Evolutionary conservation across 2,329 filamentous ascomycete species (phyloP).

Genomic region (Alternaria ethzedia): DNA sequence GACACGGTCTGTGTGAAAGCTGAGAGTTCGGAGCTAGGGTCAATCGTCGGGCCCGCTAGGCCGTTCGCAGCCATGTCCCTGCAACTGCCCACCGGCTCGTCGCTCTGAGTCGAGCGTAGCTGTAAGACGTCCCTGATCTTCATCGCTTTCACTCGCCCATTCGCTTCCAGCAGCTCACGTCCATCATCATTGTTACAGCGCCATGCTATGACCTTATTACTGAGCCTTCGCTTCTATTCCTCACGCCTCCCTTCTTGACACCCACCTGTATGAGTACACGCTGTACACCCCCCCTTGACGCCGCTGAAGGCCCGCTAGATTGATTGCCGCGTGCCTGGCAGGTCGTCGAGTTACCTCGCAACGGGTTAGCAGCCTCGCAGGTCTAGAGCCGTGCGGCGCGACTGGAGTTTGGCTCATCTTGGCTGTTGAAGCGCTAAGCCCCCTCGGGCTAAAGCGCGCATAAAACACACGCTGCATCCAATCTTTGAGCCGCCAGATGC

Average conservation of each 20-base stretch:
- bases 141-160: constrained; percentile 5
- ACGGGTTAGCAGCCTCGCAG: constrained; percentile 17
- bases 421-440: constrained; percentile 19
- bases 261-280: not conserved
- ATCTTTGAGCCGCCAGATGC: constrained; percentile 4
- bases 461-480: constrained; percentile 1
- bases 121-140: constrained; percentile 12
- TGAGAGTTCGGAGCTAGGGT: constrained; percentile 18
- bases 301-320: constrained; percentile 15
- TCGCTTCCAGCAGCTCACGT: not conserved
- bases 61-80: constrained; percentile 13
- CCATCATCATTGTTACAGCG: not conserved
- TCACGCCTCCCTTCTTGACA: not conserved
- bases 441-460: constrained; percentile 16
- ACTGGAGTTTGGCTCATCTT: constrained; percentile 20
- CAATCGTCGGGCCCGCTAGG: constrained; percentile 16
- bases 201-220: not conserved
- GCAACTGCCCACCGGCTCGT: not conserved
- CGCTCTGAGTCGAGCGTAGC: constrained; percentile 7
- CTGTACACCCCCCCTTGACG: constrained; percentile 9
- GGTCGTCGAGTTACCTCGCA: constrained; percentile 8
- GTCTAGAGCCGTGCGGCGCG: constrained; percentile 19
- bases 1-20: constrained; percentile 27
- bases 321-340: constrained; percentile 22
- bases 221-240: not conserved